phyloP scores from a whole-genome alignment of 2,329 filamentous ascomycete genomes.

The Aspergillus melleus region DNA sequence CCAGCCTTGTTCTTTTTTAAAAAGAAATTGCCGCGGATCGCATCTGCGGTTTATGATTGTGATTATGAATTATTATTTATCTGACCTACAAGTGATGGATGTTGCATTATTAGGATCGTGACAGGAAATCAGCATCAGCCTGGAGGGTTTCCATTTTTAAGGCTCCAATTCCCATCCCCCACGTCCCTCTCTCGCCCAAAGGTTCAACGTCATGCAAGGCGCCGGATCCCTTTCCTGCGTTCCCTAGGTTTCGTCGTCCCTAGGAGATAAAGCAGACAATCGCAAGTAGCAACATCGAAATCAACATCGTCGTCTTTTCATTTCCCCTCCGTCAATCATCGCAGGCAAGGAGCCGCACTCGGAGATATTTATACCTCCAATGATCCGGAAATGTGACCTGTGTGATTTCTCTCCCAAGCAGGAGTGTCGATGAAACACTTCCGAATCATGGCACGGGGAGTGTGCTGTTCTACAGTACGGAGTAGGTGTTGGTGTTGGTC shows the following conservation, averaged over 20 bases:
- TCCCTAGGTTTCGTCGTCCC: not conserved
- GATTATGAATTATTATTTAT: too few relatives aligned
- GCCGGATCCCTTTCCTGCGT: not conserved
- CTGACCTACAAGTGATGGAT: not conserved
- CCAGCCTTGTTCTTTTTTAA: conserved; percentile 6
- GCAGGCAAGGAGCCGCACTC: not conserved
- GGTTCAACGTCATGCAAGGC: not conserved
- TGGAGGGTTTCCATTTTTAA: not conserved
- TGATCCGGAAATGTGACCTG: not conserved
- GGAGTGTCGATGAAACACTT: not conserved
- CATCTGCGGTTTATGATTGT: too few relatives aligned
- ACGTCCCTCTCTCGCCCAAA: not conserved
- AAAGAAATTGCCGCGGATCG: too few relatives aligned
- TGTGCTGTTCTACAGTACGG: too few relatives aligned
- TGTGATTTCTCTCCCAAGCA: too few relatives aligned
- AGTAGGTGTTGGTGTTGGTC: too few relatives aligned
- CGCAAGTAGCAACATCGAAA: too few relatives aligned
- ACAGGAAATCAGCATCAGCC: not conserved
- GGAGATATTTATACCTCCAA: not conserved
- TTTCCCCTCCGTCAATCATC: too few relatives aligned
- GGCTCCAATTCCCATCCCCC: not conserved
- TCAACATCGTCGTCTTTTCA: too few relatives aligned
- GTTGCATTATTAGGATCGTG: not conserved
- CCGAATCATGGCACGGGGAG: not conserved
- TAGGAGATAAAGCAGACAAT: too few relatives aligned